phyloP scores from a whole-genome alignment of 1,139 yeast species.

The Debaryomyces sp. region DNA sequence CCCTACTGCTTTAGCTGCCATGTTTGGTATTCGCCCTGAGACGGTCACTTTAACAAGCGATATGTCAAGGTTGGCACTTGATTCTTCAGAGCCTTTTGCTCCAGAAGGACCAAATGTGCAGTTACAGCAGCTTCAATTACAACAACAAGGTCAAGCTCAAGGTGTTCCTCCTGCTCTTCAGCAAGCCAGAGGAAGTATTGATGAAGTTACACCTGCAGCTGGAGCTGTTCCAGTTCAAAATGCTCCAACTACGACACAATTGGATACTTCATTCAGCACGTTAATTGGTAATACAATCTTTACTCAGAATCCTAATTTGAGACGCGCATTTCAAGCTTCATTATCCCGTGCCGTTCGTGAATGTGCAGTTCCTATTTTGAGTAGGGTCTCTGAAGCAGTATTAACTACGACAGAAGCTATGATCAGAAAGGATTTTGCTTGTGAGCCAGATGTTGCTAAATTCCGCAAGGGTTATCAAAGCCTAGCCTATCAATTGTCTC shows the following conservation, averaged over 20 bases:
- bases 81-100: slow-evolving; percentile 20
- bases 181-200: slow-evolving; percentile 18
- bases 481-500: slow-evolving; percentile 47
- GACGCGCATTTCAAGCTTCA: slow-evolving; percentile 81
- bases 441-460: slow-evolving; percentile 79
- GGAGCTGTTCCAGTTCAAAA: slow-evolving; percentile 14
- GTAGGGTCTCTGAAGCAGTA: slow-evolving; percentile 88
- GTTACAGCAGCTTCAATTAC: slow-evolving; percentile 22
- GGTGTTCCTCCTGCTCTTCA: slow-evolving; percentile 23
- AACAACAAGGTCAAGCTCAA: slow-evolving; percentile 25
- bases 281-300: slow-evolving; percentile 72
- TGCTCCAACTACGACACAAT: slow-evolving; percentile 22
- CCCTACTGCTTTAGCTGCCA: slow-evolving; percentile 46
- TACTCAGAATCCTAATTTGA: slow-evolving; percentile 74
- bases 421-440: slow-evolving; percentile 86
- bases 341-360: slow-evolving; percentile 88
- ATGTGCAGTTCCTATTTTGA: slow-evolving; percentile 86
- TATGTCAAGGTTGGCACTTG: slow-evolving; percentile 45
- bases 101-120: slow-evolving; percentile 12
- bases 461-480: slow-evolving; percentile 75
- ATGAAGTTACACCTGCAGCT: slow-evolving; percentile 12
- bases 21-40: slow-evolving; percentile 47
- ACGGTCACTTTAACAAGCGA: slow-evolving; percentile 36
- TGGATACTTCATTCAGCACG: slow-evolving; percentile 50
- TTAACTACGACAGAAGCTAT: slow-evolving; percentile 84